Evolutionary conservation across 768 basidiomycete genomes (phyloP).

Genomic region (Tephrocybe sp.): DNA sequence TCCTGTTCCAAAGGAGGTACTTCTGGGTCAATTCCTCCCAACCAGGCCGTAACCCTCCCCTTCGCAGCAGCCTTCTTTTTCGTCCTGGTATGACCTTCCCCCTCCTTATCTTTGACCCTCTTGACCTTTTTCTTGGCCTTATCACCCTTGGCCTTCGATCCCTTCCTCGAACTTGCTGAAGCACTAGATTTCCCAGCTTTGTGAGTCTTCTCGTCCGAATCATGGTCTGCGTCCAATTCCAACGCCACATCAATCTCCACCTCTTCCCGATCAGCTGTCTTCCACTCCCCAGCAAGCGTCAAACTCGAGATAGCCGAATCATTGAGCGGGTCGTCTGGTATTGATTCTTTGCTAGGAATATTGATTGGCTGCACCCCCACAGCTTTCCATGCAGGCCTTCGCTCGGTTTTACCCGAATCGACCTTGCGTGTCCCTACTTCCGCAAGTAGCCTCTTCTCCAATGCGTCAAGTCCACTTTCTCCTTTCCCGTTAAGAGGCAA

Average conservation of each 20-base stretch:
- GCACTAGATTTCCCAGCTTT: conserved; percentile 30
- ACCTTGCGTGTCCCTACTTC: conserved; percentile 71
- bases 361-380: conserved; percentile 29
- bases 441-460: conserved; percentile 64
- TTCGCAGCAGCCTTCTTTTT: conserved; percentile 43
- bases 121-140: conserved; percentile 24
- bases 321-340: conserved; percentile 36
- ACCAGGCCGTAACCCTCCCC: conserved; percentile 76
- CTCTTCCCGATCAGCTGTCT: conserved; percentile 24
- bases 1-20: conserved; percentile 51
- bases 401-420: conserved; percentile 24
- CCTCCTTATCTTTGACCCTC: conserved; percentile 25
- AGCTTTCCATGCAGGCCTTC: conserved; percentile 30
- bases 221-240: conserved; percentile 24
- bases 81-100: conserved; percentile 22
- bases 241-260: conserved; percentile 23
- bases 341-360: conserved; percentile 31
- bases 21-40: conserved; percentile 62
- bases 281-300: conserved; percentile 37
- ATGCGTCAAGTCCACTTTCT: conserved; percentile 67
- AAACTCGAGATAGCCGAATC: conserved; percentile 58
- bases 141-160: conserved; percentile 24
- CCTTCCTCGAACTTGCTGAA: conserved; percentile 23
- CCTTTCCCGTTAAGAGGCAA: conserved; percentile 15
- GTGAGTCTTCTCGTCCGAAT: conserved; percentile 41